Evolutionary conservation across 345 rosid genomes (phyloP), one percentile per base, ranked within the genome.

Genomic region (Euclidium syriacum): DNA sequence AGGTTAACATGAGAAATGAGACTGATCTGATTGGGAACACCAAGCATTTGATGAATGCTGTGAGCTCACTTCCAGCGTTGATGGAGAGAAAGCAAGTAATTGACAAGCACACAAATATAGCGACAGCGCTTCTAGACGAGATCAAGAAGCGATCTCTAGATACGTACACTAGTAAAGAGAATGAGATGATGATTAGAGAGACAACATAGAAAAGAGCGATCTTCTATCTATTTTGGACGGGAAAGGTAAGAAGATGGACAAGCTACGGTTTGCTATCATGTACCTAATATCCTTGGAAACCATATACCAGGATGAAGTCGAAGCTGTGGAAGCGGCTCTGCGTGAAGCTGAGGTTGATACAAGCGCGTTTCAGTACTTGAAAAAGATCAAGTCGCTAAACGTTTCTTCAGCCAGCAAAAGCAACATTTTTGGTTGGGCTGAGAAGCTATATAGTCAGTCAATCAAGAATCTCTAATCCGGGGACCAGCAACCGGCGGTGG

Each of bases 351-450:
- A 86, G 64, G 86, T 82, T 24, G 88, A 86, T 55, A 73, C 79
- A 24, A 67, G 90, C 53, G 95, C 90, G 18, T 90, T 83, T 76
- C 91, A 77, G 67, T 90, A 84, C 30, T 95, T 87, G 62, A 87
- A 83, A 83, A 86, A 81, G 83, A 90, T 85, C 47, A 86, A 83
- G 72, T 79, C 91, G 36, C 68, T 85, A 60, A 85, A 86, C 46
- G 88, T 86, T 22, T 80, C 91, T 59, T 80, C 95, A 26, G 88
- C 88, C 6, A 83, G 88, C 67, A 75, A 88, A 78, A 86, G 65
- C 62, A 86, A 90, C 79, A 83, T 90, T 64, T 86, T 86, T 54
- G 97, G 87, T 72, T 90, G 91, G 91, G 97, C 95, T 35, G 95
- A 77, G 75, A 86, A 85, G 67, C 83, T 87, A 10, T 90, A 86